A percentile compares a stretch with the other conserved stretches of the same genome.
phyloP scores from a whole-genome alignment of 331 rosid genomes.

The Spiraea crenata region DNA sequence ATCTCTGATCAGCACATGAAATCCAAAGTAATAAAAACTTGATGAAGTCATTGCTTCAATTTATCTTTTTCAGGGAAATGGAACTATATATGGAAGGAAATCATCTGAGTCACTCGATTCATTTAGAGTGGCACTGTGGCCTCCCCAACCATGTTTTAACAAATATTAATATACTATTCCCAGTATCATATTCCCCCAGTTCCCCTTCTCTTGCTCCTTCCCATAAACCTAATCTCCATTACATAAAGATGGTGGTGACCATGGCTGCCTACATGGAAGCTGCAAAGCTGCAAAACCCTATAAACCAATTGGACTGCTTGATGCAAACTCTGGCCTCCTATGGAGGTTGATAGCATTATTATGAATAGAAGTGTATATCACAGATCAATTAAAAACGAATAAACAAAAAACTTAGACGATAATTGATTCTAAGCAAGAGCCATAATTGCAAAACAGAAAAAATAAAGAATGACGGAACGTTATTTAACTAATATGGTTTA shows the following conservation, averaged over 20 bases:
- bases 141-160: not conserved
- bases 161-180: too few relatives aligned
- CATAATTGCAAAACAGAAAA: not conserved
- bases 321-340: not conserved
- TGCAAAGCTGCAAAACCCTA: not conserved
- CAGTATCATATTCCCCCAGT: not conserved
- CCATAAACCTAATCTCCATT: not conserved
- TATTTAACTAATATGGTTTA: not conserved
- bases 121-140: not conserved
- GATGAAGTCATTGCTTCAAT: not conserved
- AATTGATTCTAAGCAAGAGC: not conserved
- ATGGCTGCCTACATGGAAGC: not conserved
- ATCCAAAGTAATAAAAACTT: conserved; percentile 7
- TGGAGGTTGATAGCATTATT: not conserved
- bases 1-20: not conserved
- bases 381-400: not conserved
- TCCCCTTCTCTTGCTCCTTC: not conserved
- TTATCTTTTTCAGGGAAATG: not conserved
- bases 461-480: not conserved
- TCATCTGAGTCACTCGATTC: not conserved
- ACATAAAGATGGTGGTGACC: not conserved
- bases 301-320: not conserved
- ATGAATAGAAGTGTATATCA: not conserved
- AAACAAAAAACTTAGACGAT: not conserved
- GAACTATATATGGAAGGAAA: not conserved